Evolutionary conservation across 306 rosid genomes (phyloP).

Genomic region (Inga leiocalycina): DNA sequence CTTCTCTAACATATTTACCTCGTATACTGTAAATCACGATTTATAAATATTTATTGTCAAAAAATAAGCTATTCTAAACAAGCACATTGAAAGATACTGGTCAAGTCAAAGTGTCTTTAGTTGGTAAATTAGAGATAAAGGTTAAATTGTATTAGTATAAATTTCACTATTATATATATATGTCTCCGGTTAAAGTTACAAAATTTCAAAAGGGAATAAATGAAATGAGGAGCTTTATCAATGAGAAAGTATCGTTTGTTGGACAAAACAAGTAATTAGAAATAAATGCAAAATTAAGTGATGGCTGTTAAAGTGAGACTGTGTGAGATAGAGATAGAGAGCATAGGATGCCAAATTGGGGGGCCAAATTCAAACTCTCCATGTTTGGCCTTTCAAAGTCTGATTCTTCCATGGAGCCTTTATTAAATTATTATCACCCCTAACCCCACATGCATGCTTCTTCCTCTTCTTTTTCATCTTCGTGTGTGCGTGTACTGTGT

Average conservation of each 20-base stretch:
- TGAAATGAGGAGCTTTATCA: not conserved
- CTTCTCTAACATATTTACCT: no score
- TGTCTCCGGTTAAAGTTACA: not conserved
- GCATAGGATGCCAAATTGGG: constrained; percentile 29
- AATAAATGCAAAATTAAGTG: not conserved
- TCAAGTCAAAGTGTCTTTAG: not conserved
- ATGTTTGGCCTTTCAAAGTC: not conserved
- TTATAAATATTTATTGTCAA: no score
- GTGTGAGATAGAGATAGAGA: not conserved
- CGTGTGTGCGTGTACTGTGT: not conserved
- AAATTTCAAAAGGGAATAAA: not conserved
- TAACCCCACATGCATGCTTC: not conserved
- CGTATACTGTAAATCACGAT: no score
- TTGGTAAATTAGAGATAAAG: not conserved
- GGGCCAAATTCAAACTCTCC: constrained; percentile 7
- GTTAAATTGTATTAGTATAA: not conserved
- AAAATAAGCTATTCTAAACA: no score
- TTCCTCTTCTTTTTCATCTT: not conserved
- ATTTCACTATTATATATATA: not conserved
- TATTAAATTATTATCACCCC: not conserved
- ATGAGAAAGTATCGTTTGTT: not conserved
- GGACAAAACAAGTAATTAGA: not conserved
- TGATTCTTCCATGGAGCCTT: not conserved
- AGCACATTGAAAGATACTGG: not conserved
- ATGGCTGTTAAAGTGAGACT: not conserved